These are phyloP conservation scores for Huntiella abstrusa DNA, from an alignment of 2,329 filamentous ascomycete species.

Conservation along the genomic window DNA sequence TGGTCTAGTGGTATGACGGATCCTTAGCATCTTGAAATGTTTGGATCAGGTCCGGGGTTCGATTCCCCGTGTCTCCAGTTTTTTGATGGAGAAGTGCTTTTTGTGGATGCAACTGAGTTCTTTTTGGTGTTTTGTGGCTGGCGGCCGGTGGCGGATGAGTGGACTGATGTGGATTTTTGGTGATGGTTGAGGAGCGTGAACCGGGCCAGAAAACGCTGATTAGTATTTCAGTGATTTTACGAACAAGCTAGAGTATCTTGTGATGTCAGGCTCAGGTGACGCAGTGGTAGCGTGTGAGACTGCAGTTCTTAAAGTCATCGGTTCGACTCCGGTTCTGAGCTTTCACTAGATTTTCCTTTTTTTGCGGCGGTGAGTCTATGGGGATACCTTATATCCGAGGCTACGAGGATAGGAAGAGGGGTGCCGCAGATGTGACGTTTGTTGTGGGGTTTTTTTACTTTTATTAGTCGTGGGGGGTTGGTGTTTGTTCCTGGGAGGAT, in stretches of 20 bases:
- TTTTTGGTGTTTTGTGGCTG: too few species aligned
- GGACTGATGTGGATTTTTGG: too few species aligned
- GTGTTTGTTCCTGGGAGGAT: too few species aligned
- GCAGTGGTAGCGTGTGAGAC: constrained; percentile 11
- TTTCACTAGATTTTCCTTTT: constrained; percentile 2
- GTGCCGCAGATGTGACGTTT: too few species aligned
- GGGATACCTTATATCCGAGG: too few species aligned
- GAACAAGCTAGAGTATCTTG: neutral
- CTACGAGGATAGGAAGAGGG: neutral
- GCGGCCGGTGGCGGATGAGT: too few species aligned
- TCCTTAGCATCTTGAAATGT: constrained; percentile 8
- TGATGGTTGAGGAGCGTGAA: too few species aligned
- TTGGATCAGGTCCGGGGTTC: constrained; percentile 12
- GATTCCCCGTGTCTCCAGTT: constrained; percentile 11
- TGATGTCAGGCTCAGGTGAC: constrained; percentile 8
- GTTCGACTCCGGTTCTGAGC: constrained; percentile 12
- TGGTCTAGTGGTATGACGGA: constrained; percentile 12
- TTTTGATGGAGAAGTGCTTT: neutral
- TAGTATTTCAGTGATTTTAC: too few species aligned
- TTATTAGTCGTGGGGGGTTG: too few species aligned
- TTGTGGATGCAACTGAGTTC: too few species aligned
- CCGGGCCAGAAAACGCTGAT: too few species aligned
- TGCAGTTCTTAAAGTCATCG: constrained; percentile 12
- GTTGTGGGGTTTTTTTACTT: too few species aligned
- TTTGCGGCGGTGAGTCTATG: neutral